Evolutionary conservation across 2,329 filamentous ascomycete species (phyloP), one percentile per base, ranked within the genome.

Genomic region (Colletotrichum neosansevieriae): DNA sequence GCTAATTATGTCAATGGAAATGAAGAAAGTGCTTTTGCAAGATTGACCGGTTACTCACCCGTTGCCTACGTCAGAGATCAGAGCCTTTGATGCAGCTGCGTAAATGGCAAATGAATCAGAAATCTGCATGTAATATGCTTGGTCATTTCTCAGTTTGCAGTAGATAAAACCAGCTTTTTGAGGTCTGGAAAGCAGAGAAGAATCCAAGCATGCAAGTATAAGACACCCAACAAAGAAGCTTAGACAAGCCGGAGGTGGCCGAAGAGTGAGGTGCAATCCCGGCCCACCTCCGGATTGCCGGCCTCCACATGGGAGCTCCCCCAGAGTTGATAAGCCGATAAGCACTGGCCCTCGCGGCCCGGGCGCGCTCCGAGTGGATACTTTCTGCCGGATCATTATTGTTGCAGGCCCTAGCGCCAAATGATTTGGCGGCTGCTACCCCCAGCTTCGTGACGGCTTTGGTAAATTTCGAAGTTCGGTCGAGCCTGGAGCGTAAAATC

Each of bases 381-480:
- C 6, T 40, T 72, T 63, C 29, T 42, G 38, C 42, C 78, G 80
- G 78, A 78, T 71, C n/a, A 80, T 74, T 53, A 53, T 79, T 82
- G 6, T 76, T 77, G 66, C 79, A 56, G 1, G 11, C 2, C 75
- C 79, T 83, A 82, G 81, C 80, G 80, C 70, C 65, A 71, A 74
- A 79, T 76, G 79, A 76, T 77, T 83, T 81, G 80, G 79, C 72
- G 76, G 74, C 78, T 54, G 72, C 71, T 76, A 67, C 71, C 77
- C 80, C 81, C 80, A 78, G 80, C 75, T 76, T 78, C 75, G 72
- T 73, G 69, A 73, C 60, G 70, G 65, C 73, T 76, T 75, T 73
- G 69, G 72, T 76, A 78, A 79, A 78, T 81, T 82, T 81, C 79
- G 76, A 77, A 77, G 78, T 63, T 69, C 51, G 62, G 66, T 62